Percentiles rank a stretch among this genome's conserved stretches.
These are phyloP conservation scores for Starmerella davenportii DNA, from an alignment of 805 yeast genomes.

Conservation along the genomic window DNA sequence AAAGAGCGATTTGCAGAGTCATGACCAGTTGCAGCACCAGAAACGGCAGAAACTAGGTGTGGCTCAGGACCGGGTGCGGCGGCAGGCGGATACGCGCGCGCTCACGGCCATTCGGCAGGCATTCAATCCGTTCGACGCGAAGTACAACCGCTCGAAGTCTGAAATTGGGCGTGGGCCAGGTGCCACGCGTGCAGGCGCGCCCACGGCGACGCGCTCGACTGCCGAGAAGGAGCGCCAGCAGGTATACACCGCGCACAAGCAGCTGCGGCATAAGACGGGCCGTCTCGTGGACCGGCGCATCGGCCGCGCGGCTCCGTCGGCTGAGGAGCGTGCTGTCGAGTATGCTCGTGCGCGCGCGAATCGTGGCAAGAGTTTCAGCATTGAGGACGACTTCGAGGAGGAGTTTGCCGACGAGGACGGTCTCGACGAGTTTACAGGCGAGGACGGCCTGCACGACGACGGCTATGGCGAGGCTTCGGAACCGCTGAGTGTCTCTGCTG, in stretches of 20 bases:
- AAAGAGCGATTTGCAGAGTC: constrained; percentile 33
- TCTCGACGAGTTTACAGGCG: constrained; percentile 1
- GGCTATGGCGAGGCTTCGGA: neutral
- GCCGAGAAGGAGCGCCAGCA: constrained; percentile 46
- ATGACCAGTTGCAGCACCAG: constrained; percentile 30
- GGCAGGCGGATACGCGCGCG: constrained; percentile 25
- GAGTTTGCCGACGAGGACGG: constrained; percentile 33
- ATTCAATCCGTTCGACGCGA: constrained; percentile 79
- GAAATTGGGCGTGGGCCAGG: constrained; percentile 25
- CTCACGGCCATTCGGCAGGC: constrained; percentile 53
- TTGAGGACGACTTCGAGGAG: constrained; percentile 41
- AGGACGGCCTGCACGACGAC: constrained; percentile 1
- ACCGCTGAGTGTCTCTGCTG: too few relatives aligned
- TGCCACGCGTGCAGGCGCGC: constrained; percentile 27
- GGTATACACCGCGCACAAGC: constrained; percentile 46
- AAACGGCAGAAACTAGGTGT: constrained; percentile 10
- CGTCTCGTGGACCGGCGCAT: constrained; percentile 72
- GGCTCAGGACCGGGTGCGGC: constrained; percentile 33
- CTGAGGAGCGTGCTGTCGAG: constrained; percentile 88
- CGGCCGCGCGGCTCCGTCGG: constrained; percentile 61
- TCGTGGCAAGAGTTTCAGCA: constrained; percentile 40
- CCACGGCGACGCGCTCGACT: constrained; percentile 48
- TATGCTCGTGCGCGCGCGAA: constrained; percentile 61
- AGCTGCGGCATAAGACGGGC: constrained; percentile 55
- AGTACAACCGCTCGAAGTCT: constrained; percentile 45